These are phyloP conservation scores for Saccharomycopsis javanensis DNA, from an alignment of 805 yeast species.

Conservation along the genomic window DNA sequence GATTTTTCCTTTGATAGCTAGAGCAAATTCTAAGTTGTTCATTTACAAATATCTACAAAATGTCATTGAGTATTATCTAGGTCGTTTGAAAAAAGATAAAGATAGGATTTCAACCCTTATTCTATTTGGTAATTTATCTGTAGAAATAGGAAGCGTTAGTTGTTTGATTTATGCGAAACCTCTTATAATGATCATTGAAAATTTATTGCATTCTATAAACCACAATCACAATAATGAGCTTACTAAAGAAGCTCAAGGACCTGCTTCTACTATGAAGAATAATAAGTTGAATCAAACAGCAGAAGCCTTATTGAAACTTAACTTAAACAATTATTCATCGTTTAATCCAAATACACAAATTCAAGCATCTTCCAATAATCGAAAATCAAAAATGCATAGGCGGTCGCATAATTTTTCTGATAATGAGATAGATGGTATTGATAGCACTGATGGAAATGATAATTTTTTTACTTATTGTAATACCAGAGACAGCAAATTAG, in stretches of 20 bases:
- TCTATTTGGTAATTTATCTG: constrained; percentile 61
- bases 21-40: constrained; percentile 64
- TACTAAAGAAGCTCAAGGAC: neutral
- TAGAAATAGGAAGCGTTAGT: constrained; percentile 10
- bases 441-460: neutral
- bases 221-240: neutral
- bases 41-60: constrained; percentile 74
- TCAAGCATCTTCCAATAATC: constrained; percentile 1
- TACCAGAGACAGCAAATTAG: neutral
- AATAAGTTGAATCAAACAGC: constrained; percentile 1
- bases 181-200: constrained; percentile 12
- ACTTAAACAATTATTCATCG: constrained; percentile 12
- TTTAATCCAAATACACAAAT: constrained; percentile 10
- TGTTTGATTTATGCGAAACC: constrained; percentile 15
- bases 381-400: neutral
- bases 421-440: neutral
- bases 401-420: neutral
- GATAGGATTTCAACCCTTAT: constrained; percentile 70
- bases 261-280: neutral
- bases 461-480: constrained; percentile 3
- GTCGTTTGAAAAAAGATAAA: constrained; percentile 64
- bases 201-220: constrained; percentile 7
- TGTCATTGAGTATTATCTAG: constrained; percentile 64
- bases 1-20: constrained; percentile 74
- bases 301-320: constrained; percentile 6